Percentiles rank a stretch among this genome's conserved stretches.
Evolutionary conservation across 441 rosid species (phyloP).

Genomic region (Eruca vesicaria): DNA sequence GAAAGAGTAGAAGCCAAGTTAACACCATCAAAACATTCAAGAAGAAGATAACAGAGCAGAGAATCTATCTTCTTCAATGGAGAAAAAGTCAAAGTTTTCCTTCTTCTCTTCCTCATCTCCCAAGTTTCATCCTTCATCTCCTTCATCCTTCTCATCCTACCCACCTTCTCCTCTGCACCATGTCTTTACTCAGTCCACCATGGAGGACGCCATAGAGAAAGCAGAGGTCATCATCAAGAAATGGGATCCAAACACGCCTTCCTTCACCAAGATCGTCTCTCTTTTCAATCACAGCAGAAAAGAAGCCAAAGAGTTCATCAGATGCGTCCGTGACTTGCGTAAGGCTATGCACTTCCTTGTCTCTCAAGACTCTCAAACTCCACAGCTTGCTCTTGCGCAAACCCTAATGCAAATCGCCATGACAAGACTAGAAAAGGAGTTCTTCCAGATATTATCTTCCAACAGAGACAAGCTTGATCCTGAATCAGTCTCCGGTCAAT

Average conservation of each 20-base stretch:
- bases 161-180: conserved; percentile 34
- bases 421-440: conserved; percentile 58
- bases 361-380: conserved; percentile 36
- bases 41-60: not conserved
- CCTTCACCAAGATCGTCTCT: conserved; percentile 31
- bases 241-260: conserved; percentile 55
- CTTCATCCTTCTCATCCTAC: conserved; percentile 27
- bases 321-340: conserved; percentile 45
- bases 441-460: conserved; percentile 42
- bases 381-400: conserved; percentile 51
- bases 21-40: not conserved
- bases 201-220: conserved; percentile 34
- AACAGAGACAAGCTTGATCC: conserved; percentile 46
- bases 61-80: conserved; percentile 29
- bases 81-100: conserved; percentile 24
- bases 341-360: conserved; percentile 56
- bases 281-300: conserved; percentile 46
- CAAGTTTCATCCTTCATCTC: conserved; percentile 23
- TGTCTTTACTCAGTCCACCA: conserved; percentile 38
- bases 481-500: conserved; percentile 47
- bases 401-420: conserved; percentile 58
- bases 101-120: conserved; percentile 33
- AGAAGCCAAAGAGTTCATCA: conserved; percentile 57
- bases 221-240: conserved; percentile 54
- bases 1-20: conserved; percentile 14